These are phyloP conservation scores for Coemansia sp. DNA, from an alignment of 192 early-diverging fungal species.

Conservation along the genomic window DNA sequence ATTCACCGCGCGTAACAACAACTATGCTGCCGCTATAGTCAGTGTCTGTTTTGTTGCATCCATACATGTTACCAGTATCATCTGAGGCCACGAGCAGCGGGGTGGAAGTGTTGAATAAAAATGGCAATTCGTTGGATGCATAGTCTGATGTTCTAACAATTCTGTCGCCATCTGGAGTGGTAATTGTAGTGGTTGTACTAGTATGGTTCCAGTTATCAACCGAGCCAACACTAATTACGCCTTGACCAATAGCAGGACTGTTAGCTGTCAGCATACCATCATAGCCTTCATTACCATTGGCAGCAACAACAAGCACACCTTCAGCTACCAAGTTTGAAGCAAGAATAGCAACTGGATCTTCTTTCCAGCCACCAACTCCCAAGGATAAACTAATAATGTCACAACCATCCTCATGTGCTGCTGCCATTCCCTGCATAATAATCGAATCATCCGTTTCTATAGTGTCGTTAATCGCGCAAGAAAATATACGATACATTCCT, in stretches of 20 bases:
- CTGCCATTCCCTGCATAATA: slow-evolving; percentile 62
- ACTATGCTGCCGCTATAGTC: slow-evolving; percentile 46
- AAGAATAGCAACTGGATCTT: slow-evolving; percentile 54
- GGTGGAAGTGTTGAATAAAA: not conserved
- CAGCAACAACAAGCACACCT: slow-evolving; percentile 63
- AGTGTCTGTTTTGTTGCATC: slow-evolving; percentile 14
- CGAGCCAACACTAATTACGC: slow-evolving; percentile 63
- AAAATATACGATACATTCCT: slow-evolving; percentile 67
- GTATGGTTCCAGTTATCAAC: slow-evolving; percentile 14
- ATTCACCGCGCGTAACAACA: slow-evolving; percentile 54
- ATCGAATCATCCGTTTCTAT: slow-evolving; percentile 48
- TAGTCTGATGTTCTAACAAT: not conserved
- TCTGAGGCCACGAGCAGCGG: not conserved
- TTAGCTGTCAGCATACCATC: slow-evolving; percentile 58
- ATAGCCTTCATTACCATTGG: slow-evolving; percentile 76
- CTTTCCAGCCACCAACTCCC: slow-evolving; percentile 57
- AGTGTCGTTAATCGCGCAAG: slow-evolving; percentile 42
- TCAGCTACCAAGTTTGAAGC: slow-evolving; percentile 45
- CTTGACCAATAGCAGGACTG: slow-evolving; percentile 53
- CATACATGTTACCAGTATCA: slow-evolving; percentile 3
- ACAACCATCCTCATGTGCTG: slow-evolving; percentile 39
- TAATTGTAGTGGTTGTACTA: not conserved
- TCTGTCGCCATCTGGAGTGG: not conserved
- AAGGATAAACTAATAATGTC: slow-evolving; percentile 70
- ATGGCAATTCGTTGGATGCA: not conserved